phyloP scores from a whole-genome alignment of 1,284 basidiomycete genomes.

The Ganoderma meredithae region DNA sequence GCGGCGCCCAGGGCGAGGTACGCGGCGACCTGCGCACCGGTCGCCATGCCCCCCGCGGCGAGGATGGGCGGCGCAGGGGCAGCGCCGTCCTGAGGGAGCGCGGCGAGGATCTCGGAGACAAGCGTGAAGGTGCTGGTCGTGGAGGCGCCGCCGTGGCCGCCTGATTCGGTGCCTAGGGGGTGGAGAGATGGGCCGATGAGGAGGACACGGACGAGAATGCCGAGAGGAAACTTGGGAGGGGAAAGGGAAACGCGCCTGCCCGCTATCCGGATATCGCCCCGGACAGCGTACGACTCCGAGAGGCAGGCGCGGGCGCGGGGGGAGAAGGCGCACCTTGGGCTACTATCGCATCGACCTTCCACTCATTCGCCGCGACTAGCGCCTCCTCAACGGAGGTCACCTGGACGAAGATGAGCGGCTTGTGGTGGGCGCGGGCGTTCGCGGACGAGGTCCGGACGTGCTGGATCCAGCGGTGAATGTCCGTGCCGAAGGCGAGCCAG shows the following conservation, averaged over 20 bases:
- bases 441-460: conserved; percentile 61
- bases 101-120: conserved; percentile 61
- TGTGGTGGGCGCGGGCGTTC: conserved; percentile 45
- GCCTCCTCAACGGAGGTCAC: conserved; percentile 67
- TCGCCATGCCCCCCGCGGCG: conserved; percentile 63
- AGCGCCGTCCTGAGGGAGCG: conserved; percentile 45
- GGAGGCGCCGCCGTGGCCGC: conserved; percentile 69
- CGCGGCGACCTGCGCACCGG: conserved; percentile 68
- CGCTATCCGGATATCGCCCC: conserved; percentile 21
- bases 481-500: conserved; percentile 76
- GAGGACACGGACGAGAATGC: conserved; percentile 12
- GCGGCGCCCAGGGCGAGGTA: conserved; percentile 69
- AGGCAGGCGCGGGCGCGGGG: not conserved
- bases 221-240: not conserved
- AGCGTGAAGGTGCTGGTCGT: conserved; percentile 67
- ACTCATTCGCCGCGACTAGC: conserved; percentile 59
- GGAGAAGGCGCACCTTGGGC: conserved; percentile 64
- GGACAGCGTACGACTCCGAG: conserved; percentile 18
- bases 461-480: conserved; percentile 66
- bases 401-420: conserved; percentile 68
- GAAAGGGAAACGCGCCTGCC: conserved; percentile 9
- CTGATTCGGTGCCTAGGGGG: conserved; percentile 74
- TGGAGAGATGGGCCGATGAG: conserved; percentile 8
- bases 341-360: conserved; percentile 76
- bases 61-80: conserved; percentile 58